Evolutionary conservation across 1,284 basidiomycete genomes (phyloP), one percentile per base, ranked within the genome.

Genomic region (Ustanciosporium gigantosporum): DNA sequence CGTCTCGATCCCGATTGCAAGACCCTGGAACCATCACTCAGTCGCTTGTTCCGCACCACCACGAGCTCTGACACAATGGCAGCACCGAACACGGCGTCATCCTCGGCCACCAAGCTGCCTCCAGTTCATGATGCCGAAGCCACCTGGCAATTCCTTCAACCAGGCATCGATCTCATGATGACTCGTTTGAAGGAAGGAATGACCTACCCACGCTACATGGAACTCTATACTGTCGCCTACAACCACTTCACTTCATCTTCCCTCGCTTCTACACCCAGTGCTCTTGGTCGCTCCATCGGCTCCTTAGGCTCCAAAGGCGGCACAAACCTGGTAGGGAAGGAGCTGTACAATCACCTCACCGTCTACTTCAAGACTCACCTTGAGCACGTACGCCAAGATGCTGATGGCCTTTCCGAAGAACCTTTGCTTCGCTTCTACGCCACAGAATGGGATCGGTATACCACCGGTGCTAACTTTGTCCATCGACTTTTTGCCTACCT

Each of bases 241-340:
- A 94, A 97, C 81, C 96, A 93, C 78, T 96, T 93, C 79, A 96
- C 91, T 19, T 88, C 86, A 20, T 88, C 87, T n/a, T 87, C 88
- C 74, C 88, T 91, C 85, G 86, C 71, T 46, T 56, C 56, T 16
- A 46, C 46, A 13, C 41, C 50, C 14, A 48, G 42, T n/a, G 41
- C 34, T 14, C 64, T 66, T 15, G 61, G 68, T 42, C 48, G 55
- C n/a, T 48, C 66, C 15, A 24, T 43, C 20, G 41, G 52, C 11
- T 44, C 51, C 1, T 57, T 64, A 13, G 60, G 60, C 37, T 64
- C 60, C 17, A 46, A 53, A 19, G 51, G 47, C 1, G 92, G 93
- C 58, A 91, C 93, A 46, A 93, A 91, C 81, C 81, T 96, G 67
- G 92, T 96, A 83, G 93, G 93, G 46, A 88, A 91, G 21, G 92